Evolutionary conservation across 129 eudicot species (phyloP).

Genomic region (Ambrosia artemisiifolia): DNA sequence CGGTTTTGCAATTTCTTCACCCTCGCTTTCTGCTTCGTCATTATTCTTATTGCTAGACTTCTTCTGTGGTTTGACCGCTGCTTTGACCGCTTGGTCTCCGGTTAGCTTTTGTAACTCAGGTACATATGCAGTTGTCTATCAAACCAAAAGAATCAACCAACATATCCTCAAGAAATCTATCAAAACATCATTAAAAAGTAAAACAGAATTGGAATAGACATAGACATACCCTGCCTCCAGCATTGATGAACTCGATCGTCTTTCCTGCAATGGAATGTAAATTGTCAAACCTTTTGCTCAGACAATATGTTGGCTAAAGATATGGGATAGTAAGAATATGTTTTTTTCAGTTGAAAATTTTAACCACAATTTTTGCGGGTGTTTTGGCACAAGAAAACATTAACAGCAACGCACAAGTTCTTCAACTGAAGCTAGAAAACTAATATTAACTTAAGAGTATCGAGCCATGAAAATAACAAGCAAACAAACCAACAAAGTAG

Average conservation of each 20-base stretch:
- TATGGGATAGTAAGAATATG: neutral
- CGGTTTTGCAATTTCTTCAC: slow-evolving; percentile 35
- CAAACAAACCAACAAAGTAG: neutral
- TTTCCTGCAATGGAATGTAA: slow-evolving; percentile 54
- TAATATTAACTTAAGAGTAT: neutral
- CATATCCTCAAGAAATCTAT: neutral
- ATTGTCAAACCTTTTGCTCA: neutral
- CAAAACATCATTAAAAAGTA: slow-evolving; percentile 6
- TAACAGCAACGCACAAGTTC: neutral
- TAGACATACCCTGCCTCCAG: slow-evolving; percentile 92
- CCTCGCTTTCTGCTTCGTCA: slow-evolving; percentile 41
- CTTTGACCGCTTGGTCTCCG: slow-evolving; percentile 62
- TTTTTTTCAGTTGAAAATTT: neutral
- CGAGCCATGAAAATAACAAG: neutral
- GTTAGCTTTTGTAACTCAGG: slow-evolving; percentile 82
- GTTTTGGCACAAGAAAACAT: neutral
- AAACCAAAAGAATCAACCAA: slow-evolving; percentile 9
- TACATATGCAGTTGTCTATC: slow-evolving; percentile 82
- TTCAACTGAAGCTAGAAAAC: slow-evolving; percentile 8
- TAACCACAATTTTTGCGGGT: too few relatives aligned
- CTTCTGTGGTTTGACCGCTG: slow-evolving; percentile 39
- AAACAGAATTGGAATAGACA: slow-evolving; percentile 12
- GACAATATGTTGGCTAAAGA: slow-evolving; percentile 5
- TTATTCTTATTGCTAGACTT: slow-evolving; percentile 23
- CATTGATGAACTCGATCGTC: slow-evolving; percentile 73